Evolutionary conservation across 2,329 filamentous ascomycete species (phyloP), one percentile per base, ranked within the genome.

Genomic region (Cryoendolithus antarcticus): DNA sequence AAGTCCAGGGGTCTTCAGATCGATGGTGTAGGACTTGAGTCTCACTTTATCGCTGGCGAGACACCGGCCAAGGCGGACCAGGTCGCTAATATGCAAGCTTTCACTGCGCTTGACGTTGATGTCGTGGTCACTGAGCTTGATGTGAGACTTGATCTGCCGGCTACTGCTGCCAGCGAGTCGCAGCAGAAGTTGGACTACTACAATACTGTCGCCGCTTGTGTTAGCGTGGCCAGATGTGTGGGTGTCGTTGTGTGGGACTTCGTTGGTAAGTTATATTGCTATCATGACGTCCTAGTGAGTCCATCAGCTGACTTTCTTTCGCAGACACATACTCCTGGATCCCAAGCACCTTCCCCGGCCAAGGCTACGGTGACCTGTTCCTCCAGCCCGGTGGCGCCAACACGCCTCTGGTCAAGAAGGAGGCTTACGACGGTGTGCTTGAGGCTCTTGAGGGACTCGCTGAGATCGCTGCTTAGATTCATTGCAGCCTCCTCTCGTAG

Each of bases 51-150:
- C 40, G 70, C 72, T 6, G 71, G 73, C 48, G 49, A 54, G n/a
- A 65, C 70, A 1, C 69, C 74, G 0, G 57, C 54, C 32, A 64
- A 67, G 45, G 57, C 60, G 29, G 57, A 60, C 9, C 62, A 71
- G 33, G 59, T 61, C 27, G 59, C 62, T 0, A 64, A 66, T 9
- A 68, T 77, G 38, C 51, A 61, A 35, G 60, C 66, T 32, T 79
- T 74, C 60, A 64, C 65, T 2, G 58, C 61, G 1, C 63, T 72
- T 2, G 66, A 65, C 4, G 57, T 75, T 4, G 74, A 80, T 43
- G 70, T 77, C 4, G 72, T 73, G 4, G 66, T 75, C 52, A 79
- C 75, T 1, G 75, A 80, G 60, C 60, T 79, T 13, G 75, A 80
- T 51, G 71, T 79, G 44, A 64, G 74, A 24, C 51, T 53, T 2